Evolutionary conservation across 495 filamentous ascomycete species (phyloP).

Genomic region (Penicillium psychrofluorescens): DNA sequence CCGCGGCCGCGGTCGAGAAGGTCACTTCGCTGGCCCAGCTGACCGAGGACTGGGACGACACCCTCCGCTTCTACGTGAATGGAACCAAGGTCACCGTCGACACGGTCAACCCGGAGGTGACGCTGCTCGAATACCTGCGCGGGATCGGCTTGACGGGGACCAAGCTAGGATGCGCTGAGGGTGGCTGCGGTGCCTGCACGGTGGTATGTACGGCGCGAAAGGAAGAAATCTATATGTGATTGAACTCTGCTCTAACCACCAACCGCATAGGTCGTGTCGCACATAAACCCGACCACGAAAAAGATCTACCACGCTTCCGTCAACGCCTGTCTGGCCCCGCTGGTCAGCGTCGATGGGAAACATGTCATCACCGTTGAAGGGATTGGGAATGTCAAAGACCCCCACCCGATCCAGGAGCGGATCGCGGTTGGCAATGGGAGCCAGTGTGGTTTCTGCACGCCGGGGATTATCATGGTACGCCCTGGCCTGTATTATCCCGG

Average conservation of each 20-base stretch:
- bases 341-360: conserved; percentile 91
- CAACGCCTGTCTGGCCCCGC: conserved; percentile 89
- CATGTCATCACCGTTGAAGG: conserved; percentile 98
- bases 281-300: conserved; percentile 85
- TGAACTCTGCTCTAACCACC: too few species aligned
- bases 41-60: conserved; percentile 59
- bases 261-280: conserved; percentile 61
- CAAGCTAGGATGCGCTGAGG: conserved; percentile 79
- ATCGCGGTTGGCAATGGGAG: conserved; percentile 61
- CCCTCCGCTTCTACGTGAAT: conserved; percentile 85
- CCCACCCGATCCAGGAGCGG: conserved; percentile 88
- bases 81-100: conserved; percentile 85
- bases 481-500: neutral
- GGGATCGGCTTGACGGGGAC: conserved; percentile 81
- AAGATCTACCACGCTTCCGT: conserved; percentile 87
- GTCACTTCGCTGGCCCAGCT: conserved; percentile 43
- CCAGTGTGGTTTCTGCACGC: conserved; percentile 84
- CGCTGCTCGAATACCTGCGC: conserved; percentile 83
- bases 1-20: conserved; percentile 39
- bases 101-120: conserved; percentile 82
- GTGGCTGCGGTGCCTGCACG: conserved; percentile 94
- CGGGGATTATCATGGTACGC: conserved; percentile 87
- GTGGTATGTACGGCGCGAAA: conserved; percentile 51
- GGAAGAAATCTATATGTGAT: neutral
- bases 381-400: conserved; percentile 82